phyloP scores from a whole-genome alignment of 805 yeast genomes.

The Pichia californica region DNA sequence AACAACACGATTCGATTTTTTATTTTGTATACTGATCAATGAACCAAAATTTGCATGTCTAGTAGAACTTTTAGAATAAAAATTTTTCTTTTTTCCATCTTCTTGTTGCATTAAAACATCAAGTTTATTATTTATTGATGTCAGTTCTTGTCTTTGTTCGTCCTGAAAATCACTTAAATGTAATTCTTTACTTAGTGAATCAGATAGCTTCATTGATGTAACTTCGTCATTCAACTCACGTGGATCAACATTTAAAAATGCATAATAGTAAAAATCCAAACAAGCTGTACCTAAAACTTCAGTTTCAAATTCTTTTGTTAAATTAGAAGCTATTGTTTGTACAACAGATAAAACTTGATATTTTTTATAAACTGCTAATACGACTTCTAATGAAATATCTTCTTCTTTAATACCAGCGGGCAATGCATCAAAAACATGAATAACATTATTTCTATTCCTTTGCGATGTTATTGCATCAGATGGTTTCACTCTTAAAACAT shows the following conservation, averaged over 20 bases:
- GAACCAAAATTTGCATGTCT: conserved; percentile 94
- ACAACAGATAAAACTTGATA: conserved; percentile 71
- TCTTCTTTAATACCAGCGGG: conserved; percentile 55
- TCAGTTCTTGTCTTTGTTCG: not conserved
- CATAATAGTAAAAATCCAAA: conserved; percentile 61
- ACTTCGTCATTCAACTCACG: conserved; percentile 16
- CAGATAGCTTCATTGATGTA: not conserved
- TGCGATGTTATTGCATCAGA: conserved; percentile 41
- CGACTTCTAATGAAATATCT: conserved; percentile 60
- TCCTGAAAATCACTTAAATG: conserved; percentile 4
- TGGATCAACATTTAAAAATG: conserved; percentile 51
- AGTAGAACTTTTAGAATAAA: conserved; percentile 20
- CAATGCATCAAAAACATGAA: conserved; percentile 32
- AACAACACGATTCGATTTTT: conserved; percentile 48
- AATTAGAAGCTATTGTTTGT: conserved; percentile 60
- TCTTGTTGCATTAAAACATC: conserved; percentile 56
- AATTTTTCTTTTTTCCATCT: conserved; percentile 36
- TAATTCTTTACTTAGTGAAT: not conserved
- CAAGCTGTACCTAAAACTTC: conserved; percentile 54
- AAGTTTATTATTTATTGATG: conserved; percentile 28
- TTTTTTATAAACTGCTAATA: conserved; percentile 50
- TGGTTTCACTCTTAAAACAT: conserved; percentile 73
- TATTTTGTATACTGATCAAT: conserved; percentile 61
- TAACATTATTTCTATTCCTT: conserved; percentile 14
- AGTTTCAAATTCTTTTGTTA: conserved; percentile 58